Conservation (phyloP, 257 asterid species). For the Fraxinus americana region DNA sequence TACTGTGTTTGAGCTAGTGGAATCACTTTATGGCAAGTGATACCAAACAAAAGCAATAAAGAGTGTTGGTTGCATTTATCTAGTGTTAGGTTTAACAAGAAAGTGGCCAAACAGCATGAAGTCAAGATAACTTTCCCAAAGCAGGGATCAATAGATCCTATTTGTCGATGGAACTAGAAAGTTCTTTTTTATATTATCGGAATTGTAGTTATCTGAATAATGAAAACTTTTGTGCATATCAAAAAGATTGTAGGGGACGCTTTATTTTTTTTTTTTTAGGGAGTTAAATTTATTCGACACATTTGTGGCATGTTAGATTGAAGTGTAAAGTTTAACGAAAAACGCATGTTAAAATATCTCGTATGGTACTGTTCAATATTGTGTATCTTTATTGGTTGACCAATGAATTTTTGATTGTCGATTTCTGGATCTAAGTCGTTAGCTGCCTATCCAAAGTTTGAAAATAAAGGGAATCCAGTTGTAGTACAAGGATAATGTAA, state of each 20-base stretch:
- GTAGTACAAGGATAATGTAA: no score
- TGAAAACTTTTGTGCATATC: background rate
- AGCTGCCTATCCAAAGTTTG: no score
- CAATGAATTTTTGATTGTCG: background rate
- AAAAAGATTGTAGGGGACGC: background rate
- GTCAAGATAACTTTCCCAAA: slow-evolving; percentile 33
- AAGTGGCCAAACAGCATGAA: slow-evolving; percentile 44
- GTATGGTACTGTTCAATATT: background rate
- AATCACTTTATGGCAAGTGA: slow-evolving; percentile 40
- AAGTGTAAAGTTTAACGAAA: background rate
- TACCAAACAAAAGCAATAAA: slow-evolving; percentile 40
- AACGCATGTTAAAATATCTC: background rate
- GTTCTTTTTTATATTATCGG: no score
- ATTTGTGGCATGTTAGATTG: background rate
- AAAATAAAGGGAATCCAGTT: no score
- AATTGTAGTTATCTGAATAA: no score
- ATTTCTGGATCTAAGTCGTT: no score
- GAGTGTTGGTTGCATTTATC: slow-evolving; percentile 31
- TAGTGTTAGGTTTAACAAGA: slow-evolving; percentile 30
- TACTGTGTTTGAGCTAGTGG: slow-evolving; percentile 31
- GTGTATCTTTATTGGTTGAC: background rate
- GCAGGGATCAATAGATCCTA: slow-evolving; percentile 9
- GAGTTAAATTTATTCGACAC: background rate
- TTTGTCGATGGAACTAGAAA: no score
- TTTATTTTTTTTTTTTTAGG: no score